Conservation (phyloP, 2,329 filamentous ascomycete species). For the Penicillium sp. region DNA sequence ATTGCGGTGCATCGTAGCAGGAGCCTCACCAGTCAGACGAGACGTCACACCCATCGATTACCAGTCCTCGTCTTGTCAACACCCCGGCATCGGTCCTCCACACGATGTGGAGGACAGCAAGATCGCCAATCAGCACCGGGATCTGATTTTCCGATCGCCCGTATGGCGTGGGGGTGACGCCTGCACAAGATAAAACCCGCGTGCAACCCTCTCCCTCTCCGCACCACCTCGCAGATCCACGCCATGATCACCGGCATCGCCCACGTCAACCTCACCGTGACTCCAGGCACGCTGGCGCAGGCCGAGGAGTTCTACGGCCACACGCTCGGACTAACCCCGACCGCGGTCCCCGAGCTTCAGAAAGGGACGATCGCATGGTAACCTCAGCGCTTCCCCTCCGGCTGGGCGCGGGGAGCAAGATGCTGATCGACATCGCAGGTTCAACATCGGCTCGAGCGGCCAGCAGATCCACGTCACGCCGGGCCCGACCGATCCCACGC, state of each 20-base stretch:
- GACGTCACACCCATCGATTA: too few species aligned
- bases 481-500: constrained; percentile 43
- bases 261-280: constrained; percentile 60
- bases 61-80: too few species aligned
- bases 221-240: not conserved
- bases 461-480: constrained; percentile 58
- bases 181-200: constrained; percentile 10
- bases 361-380: constrained; percentile 56
- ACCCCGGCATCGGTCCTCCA: too few species aligned
- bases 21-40: too few species aligned
- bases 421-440: constrained; percentile 31
- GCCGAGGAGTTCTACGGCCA: constrained; percentile 56
- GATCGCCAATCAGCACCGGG: constrained; percentile 16
- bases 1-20: too few species aligned
- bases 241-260: constrained; percentile 55
- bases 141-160: constrained; percentile 12
- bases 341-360: constrained; percentile 54
- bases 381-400: not conserved
- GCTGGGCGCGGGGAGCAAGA: not conserved
- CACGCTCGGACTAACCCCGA: constrained; percentile 55
- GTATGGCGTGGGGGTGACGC: constrained; percentile 8
- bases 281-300: constrained; percentile 50
- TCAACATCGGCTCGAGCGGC: constrained; percentile 54
- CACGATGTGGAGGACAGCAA: not conserved
- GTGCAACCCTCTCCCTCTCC: too few species aligned